Evolutionary conservation across 371 early-diverging fungal species (phyloP).

Genomic region (Mortierella sp.): DNA sequence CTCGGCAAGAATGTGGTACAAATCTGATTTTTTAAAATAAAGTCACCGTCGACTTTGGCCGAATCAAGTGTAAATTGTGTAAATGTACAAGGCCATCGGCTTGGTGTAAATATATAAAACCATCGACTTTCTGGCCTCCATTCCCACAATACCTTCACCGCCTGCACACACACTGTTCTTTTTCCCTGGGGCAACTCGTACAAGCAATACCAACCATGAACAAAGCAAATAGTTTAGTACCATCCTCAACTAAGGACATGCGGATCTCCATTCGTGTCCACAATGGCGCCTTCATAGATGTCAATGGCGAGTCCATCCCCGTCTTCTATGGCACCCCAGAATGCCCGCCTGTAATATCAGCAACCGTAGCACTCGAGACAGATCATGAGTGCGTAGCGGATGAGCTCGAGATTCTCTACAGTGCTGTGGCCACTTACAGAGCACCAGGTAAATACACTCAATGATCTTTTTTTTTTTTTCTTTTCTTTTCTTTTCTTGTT

Average conservation of each 20-base stretch:
- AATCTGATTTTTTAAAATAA: no score
- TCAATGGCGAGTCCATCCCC: background rate
- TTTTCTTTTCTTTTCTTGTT: background rate
- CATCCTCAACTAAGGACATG: slow-evolving; percentile 6
- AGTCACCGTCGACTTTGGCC: no score
- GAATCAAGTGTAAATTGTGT: no score
- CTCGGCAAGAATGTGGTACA: no score
- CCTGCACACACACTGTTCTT: no score
- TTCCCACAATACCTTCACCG: no score
- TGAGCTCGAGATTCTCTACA: slow-evolving; percentile 2
- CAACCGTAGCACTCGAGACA: slow-evolving; percentile 6
- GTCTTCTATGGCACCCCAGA: slow-evolving; percentile 15
- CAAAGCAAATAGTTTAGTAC: background rate
- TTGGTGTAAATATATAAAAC: background rate
- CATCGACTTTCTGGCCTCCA: no score
- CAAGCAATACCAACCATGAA: background rate
- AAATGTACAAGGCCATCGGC: no score
- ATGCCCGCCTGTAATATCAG: background rate
- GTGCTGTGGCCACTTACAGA: background rate
- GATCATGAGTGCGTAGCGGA: slow-evolving; percentile 8
- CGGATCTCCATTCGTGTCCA: slow-evolving; percentile 10
- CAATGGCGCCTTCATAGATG: background rate
- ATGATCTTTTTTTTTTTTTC: background rate
- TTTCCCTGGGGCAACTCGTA: background rate
- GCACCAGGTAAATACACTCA: background rate